These are phyloP conservation scores for Globisporangium rhizosaccharum DNA, from an alignment of 352 stramenopile species.

Conservation along the genomic window DNA sequence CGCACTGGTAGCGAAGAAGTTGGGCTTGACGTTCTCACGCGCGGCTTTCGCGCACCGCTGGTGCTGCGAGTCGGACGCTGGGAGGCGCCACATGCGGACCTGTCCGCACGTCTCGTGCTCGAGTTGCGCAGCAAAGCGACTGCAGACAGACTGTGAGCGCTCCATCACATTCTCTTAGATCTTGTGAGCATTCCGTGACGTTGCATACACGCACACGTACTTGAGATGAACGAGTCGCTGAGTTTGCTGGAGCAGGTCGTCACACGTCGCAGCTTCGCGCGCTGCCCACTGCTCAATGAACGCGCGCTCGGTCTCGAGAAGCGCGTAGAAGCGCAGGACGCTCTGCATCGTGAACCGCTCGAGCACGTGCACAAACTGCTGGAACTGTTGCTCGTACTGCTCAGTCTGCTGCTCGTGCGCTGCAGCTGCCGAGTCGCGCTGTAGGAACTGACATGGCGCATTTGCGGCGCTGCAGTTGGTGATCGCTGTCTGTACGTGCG, in stretches of 20 bases:
- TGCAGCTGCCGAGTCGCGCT: background rate
- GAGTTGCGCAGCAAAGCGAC: conserved; percentile 57
- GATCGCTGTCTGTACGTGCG: conserved; percentile 1
- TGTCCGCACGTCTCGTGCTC: conserved; percentile 55
- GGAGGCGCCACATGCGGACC: conserved; percentile 45
- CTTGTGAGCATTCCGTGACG: background rate
- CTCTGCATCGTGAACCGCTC: conserved; percentile 23
- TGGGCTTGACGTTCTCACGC: conserved; percentile 61
- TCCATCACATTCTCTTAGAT: background rate
- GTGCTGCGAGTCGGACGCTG: conserved; percentile 39
- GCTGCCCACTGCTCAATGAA: conserved; percentile 31
- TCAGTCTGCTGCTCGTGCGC: background rate
- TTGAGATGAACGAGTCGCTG: conserved; percentile 45
- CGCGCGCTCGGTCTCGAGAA: conserved; percentile 41
- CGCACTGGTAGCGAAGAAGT: conserved; percentile 25
- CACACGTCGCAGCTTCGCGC: conserved; percentile 21
- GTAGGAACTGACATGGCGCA: background rate
- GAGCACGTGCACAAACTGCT: conserved; percentile 24
- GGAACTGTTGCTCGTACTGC: conserved; percentile 21
- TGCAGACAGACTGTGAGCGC: conserved; percentile 6
- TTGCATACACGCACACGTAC: conserved; percentile 11
- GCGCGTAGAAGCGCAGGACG: conserved; percentile 37
- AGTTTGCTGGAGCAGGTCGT: conserved; percentile 24
- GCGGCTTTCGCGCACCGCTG: conserved; percentile 58
- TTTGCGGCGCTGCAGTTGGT: background rate